These are phyloP conservation scores for Tubosaeta brunneosetosa DNA, from an alignment of 768 basidiomycete species.

Conservation along the genomic window DNA sequence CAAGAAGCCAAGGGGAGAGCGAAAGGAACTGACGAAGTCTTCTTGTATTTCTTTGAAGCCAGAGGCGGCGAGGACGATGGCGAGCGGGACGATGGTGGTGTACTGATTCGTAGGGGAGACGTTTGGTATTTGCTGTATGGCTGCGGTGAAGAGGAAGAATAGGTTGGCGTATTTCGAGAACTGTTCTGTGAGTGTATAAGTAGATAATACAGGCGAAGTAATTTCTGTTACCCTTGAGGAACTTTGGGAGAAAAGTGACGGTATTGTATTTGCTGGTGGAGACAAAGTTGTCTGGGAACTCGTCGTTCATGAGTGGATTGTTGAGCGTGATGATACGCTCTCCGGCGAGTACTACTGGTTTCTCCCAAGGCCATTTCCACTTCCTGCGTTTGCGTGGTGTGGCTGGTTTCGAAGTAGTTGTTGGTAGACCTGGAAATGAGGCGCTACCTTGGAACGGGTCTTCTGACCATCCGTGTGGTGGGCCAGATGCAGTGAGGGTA, in stretches of 20 bases:
- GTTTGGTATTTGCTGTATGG: conserved; percentile 95
- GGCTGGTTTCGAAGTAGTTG: conserved; percentile 14
- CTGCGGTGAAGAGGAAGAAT: conserved; percentile 97
- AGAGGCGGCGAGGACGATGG: conserved; percentile 83
- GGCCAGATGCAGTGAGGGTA: conserved; percentile 36
- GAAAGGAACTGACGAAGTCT: conserved; percentile 52
- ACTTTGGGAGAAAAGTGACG: conserved; percentile 86
- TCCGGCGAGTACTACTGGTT: conserved; percentile 56
- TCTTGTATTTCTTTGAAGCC: conserved; percentile 96
- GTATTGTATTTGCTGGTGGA: conserved; percentile 95
- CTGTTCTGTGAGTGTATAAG: conserved; percentile 60
- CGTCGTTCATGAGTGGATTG: conserved; percentile 59
- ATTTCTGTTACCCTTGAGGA: conserved; percentile 67
- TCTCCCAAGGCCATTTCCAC: conserved; percentile 87
- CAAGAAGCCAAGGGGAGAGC: not conserved
- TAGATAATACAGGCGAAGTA: not conserved
- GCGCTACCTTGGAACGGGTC: conserved; percentile 45
- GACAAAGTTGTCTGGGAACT: conserved; percentile 77
- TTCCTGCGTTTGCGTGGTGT: conserved; percentile 21
- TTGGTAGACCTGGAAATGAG: conserved; percentile 33
- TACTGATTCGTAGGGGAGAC: conserved; percentile 95
- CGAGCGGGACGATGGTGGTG: conserved; percentile 91
- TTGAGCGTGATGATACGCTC: conserved; percentile 84
- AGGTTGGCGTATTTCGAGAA: conserved; percentile 98
- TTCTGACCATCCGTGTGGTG: conserved; percentile 70